phyloP scores from a whole-genome alignment of 2,329 filamentous ascomycete species.

The Drechslerella coelobrocha region DNA sequence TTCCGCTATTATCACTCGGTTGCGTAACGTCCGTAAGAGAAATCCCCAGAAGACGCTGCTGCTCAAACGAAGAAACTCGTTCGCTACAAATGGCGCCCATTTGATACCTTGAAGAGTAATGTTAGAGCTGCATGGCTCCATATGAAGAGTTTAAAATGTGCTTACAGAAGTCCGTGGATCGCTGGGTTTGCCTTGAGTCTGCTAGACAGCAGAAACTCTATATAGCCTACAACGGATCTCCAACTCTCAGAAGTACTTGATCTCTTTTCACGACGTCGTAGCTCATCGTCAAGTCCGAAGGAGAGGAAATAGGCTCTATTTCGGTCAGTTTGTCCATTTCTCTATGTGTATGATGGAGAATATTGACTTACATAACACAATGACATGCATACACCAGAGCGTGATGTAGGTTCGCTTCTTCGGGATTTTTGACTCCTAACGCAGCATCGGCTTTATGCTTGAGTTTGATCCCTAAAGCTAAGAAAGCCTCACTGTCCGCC shows the following conservation, averaged over 20 bases:
- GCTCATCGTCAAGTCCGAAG: slow-evolving; percentile 44
- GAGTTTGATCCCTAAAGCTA: slow-evolving; percentile 42
- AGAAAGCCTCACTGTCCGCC: slow-evolving; percentile 29
- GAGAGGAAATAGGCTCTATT: slow-evolving; percentile 41
- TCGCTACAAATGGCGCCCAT: slow-evolving; percentile 45
- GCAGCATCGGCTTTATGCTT: slow-evolving; percentile 46
- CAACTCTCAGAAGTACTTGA: slow-evolving; percentile 40
- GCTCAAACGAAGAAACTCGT: slow-evolving; percentile 39
- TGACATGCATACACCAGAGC: slow-evolving; percentile 45
- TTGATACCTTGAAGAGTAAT: slow-evolving; percentile 26
- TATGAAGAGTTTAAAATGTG: background rate
- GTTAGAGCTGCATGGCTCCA: slow-evolving; percentile 9
- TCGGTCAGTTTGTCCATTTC: background rate
- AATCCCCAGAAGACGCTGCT: slow-evolving; percentile 38
- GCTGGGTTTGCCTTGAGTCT: slow-evolving; percentile 38
- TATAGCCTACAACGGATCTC: slow-evolving; percentile 40
- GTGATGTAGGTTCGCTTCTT: slow-evolving; percentile 38
- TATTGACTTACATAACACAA: slow-evolving; percentile 40
- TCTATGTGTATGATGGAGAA: background rate
- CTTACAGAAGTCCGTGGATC: slow-evolving; percentile 45
- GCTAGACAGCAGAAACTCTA: slow-evolving; percentile 37
- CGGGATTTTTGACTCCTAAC: slow-evolving; percentile 33
- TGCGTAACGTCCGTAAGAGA: slow-evolving; percentile 22
- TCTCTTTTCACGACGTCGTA: slow-evolving; percentile 33
- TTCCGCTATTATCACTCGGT: slow-evolving; percentile 11